Evolutionary conservation across 2,329 filamentous ascomycete species (phyloP).

Genomic region (Corniculantispora saksenae): DNA sequence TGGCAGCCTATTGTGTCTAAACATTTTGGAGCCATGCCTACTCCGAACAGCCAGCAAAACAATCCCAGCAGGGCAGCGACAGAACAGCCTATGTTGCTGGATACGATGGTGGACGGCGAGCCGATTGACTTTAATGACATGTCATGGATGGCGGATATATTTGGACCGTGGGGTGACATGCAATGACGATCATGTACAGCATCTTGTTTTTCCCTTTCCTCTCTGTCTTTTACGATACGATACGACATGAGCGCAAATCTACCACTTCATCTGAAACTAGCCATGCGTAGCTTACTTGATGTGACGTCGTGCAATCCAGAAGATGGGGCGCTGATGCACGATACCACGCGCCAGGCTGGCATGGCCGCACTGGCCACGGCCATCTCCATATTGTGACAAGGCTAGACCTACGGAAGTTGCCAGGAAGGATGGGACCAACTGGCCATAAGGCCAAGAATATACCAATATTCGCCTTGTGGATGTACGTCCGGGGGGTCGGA

Average conservation of each 20-base stretch:
- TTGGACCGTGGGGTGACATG: constrained; percentile 41
- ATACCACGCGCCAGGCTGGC: neutral
- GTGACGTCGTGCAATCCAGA: neutral
- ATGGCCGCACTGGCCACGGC: neutral
- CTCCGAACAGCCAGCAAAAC: constrained; percentile 30
- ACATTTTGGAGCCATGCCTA: constrained; percentile 32
- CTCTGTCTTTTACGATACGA: constrained; percentile 1
- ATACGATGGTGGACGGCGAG: constrained; percentile 24
- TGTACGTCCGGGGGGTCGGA: neutral
- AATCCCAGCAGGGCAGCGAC: constrained; percentile 12
- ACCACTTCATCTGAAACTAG: neutral
- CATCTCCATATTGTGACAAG: neutral
- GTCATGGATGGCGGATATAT: constrained; percentile 41
- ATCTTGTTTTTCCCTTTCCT: neutral
- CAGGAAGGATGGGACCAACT: neutral
- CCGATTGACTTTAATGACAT: constrained; percentile 37
- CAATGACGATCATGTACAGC: constrained; percentile 21
- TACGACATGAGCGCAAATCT: constrained; percentile 4
- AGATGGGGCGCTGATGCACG: neutral
- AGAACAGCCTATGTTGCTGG: constrained; percentile 22
- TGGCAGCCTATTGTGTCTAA: constrained; percentile 39
- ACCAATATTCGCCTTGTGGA: neutral
- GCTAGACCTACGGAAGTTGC: neutral
- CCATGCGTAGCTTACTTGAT: neutral
- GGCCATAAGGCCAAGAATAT: neutral